These are phyloP conservation scores for Mortierella sp. DNA, from an alignment of 371 early-diverging fungal species.

Conservation along the genomic window DNA sequence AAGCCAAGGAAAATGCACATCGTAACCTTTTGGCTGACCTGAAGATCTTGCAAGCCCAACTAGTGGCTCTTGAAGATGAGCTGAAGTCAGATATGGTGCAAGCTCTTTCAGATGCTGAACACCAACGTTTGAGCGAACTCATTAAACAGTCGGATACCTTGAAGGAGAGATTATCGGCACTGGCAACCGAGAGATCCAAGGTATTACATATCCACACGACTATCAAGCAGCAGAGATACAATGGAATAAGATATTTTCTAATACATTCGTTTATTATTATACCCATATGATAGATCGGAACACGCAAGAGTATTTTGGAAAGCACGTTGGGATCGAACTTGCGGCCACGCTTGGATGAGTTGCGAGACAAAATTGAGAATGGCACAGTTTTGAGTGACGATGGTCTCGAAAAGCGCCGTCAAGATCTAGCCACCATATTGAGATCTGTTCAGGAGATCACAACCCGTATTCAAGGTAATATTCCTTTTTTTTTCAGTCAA, in stretches of 20 bases:
- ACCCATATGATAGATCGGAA: slow-evolving; percentile 66
- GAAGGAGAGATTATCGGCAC: slow-evolving; percentile 37
- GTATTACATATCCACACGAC: not conserved
- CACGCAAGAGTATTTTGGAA: slow-evolving; percentile 76
- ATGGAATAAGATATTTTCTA: no score
- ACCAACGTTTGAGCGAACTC: slow-evolving; percentile 31
- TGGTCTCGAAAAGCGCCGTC: slow-evolving; percentile 64
- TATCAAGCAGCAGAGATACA: no score
- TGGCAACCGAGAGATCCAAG: slow-evolving; percentile 39
- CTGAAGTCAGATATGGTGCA: slow-evolving; percentile 45
- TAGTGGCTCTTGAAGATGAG: slow-evolving; percentile 31
- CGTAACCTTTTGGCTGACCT: slow-evolving; percentile 28
- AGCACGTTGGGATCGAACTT: slow-evolving; percentile 77
- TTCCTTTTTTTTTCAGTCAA: not conserved
- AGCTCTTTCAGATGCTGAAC: slow-evolving; percentile 37
- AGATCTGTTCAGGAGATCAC: slow-evolving; percentile 32
- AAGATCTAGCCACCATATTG: slow-evolving; percentile 53
- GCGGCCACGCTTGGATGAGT: slow-evolving; percentile 69
- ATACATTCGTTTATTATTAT: no score
- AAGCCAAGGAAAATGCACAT: slow-evolving; percentile 56
- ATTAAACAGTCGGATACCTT: slow-evolving; percentile 19
- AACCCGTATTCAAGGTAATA: slow-evolving; percentile 14
- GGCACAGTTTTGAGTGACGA: slow-evolving; percentile 61
- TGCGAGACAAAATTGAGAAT: slow-evolving; percentile 67
- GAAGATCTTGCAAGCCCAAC: slow-evolving; percentile 31